Percentiles rank a stretch among this genome's conserved stretches.
These are phyloP conservation scores for Yamadazyma diddensiae DNA, from an alignment of 1,139 yeast genomes.

Conservation along the genomic window DNA sequence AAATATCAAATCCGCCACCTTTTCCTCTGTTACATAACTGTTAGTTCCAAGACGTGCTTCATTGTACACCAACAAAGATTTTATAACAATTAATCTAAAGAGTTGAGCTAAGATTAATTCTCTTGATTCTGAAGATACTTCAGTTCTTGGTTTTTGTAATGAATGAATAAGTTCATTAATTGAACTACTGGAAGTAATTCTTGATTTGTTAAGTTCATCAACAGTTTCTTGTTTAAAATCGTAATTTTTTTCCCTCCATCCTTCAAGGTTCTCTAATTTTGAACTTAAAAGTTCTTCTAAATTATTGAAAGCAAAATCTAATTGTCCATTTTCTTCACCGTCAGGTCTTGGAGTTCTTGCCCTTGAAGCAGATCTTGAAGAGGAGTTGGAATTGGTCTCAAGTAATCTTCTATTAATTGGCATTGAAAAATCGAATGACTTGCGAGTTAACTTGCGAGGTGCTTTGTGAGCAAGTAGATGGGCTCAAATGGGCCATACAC, in stretches of 20 bases:
- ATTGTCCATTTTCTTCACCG: slow-evolving; percentile 41
- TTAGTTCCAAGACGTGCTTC: slow-evolving; percentile 34
- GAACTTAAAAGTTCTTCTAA: slow-evolving; percentile 40
- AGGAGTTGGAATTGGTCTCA: slow-evolving; percentile 23
- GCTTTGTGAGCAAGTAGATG: no score
- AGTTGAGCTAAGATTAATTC: slow-evolving; percentile 52
- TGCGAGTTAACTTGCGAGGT: no score
- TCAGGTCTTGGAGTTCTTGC: slow-evolving; percentile 45
- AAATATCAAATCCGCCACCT: slow-evolving; percentile 32
- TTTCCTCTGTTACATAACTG: slow-evolving; percentile 35
- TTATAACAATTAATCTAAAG: slow-evolving; percentile 44
- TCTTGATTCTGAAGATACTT: slow-evolving; percentile 48
- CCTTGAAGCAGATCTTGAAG: slow-evolving; percentile 37
- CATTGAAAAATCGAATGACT: no score
- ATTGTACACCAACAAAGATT: slow-evolving; percentile 38
- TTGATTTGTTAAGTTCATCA: slow-evolving; percentile 28
- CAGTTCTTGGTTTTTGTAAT: slow-evolving; percentile 38
- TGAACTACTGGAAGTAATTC: slow-evolving; percentile 39
- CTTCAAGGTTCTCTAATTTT: slow-evolving; percentile 35
- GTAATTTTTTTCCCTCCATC: slow-evolving; percentile 15
- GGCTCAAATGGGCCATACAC: no score
- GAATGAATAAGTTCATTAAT: slow-evolving; percentile 41
- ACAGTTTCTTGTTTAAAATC: slow-evolving; percentile 34
- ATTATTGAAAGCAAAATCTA: slow-evolving; percentile 38
- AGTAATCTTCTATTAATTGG: slow-evolving; percentile 10